Evolutionary conservation across 2,329 filamentous ascomycete genomes (phyloP), one percentile per base, ranked within the genome.

Genomic region (Ustulina deusta): DNA sequence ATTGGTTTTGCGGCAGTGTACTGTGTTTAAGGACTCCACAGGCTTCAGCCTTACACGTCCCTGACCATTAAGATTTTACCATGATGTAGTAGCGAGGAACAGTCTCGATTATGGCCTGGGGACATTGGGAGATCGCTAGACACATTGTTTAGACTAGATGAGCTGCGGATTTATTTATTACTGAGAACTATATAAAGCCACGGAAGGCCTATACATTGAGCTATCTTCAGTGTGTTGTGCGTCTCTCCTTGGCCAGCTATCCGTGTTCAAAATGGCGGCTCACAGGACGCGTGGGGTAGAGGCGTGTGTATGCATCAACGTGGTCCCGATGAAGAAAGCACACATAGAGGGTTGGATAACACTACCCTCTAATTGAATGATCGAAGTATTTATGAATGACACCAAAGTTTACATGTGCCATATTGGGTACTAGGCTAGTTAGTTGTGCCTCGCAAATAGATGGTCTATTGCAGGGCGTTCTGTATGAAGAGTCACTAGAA

Each of bases 391-490:
- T 32, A 27, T 6, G 13, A 42, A 42, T 10, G 25, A 20, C 25
- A 25, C 22, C 36, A 11, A 29, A 40, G 1, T 20, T 40, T 7
- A 36, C 3, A 29, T 20, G 29, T 46, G 13, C 15, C 22, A 29
- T 44, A 3, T 32, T 17, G 6, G 27, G 11, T 22, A 22, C 3
- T 34, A 51, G 32, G 3, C 25, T 42, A 34, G 46, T 32, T 32
- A 32, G 1, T 29, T 25, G n/a, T 40, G 20, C 52, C 49, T 61
- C 22, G 15, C 22, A 40, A 59, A 66, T 49, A 54, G 46, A 54
- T 6, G 9, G 34, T 59, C 20, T 63, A 63, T 63, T 59, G 25
- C 22, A 49, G 34, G 2, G 9, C 25, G 22, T 25, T 29, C 34
- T 40, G 17, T 63, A n/a, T 32, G 9, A 48, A 55, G 20, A 36